A percentile compares a stretch with the other conserved stretches of the same genome.
Conservation (phyloP, 106 monocot genomes). For the Allium cepa region DNA sequence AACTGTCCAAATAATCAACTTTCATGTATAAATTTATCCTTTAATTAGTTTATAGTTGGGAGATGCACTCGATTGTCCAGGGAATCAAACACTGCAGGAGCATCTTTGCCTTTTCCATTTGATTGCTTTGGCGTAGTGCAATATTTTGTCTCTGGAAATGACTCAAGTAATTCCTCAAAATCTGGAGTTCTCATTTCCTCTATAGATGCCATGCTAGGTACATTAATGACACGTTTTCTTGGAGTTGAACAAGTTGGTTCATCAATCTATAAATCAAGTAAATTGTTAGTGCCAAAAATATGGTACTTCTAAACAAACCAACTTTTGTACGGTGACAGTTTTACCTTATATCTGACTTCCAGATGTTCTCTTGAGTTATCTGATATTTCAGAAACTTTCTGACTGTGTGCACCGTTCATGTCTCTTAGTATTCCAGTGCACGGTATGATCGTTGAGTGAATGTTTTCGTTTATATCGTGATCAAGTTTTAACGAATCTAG, state of each 20-base stretch:
- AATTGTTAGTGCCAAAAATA: no score
- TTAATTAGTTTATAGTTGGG: no score
- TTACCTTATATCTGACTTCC: slow-evolving; percentile 64
- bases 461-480: slow-evolving; percentile 25
- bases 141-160: slow-evolving; percentile 43
- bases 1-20: no score
- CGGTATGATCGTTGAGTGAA: slow-evolving; percentile 26
- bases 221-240: slow-evolving; percentile 35
- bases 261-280: slow-evolving; percentile 44
- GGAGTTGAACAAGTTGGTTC: slow-evolving; percentile 75
- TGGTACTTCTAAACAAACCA: neutral
- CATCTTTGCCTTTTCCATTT: no score
- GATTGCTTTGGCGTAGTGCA: neutral
- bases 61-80: no score
- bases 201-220: slow-evolving; percentile 46
- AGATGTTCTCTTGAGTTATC: slow-evolving; percentile 42
- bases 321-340: no score
- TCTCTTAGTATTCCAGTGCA: slow-evolving; percentile 27
- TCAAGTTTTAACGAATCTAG: slow-evolving; percentile 68
- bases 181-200: slow-evolving; percentile 70
- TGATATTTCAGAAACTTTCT: slow-evolving; percentile 37
- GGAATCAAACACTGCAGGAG: no score
- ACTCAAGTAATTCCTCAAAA: slow-evolving; percentile 70
- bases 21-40: no score
- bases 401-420: slow-evolving; percentile 40